Evolutionary conservation across 495 filamentous ascomycete genomes (phyloP), one percentile per base, ranked within the genome.

Genomic region (Neurospora sp.): DNA sequence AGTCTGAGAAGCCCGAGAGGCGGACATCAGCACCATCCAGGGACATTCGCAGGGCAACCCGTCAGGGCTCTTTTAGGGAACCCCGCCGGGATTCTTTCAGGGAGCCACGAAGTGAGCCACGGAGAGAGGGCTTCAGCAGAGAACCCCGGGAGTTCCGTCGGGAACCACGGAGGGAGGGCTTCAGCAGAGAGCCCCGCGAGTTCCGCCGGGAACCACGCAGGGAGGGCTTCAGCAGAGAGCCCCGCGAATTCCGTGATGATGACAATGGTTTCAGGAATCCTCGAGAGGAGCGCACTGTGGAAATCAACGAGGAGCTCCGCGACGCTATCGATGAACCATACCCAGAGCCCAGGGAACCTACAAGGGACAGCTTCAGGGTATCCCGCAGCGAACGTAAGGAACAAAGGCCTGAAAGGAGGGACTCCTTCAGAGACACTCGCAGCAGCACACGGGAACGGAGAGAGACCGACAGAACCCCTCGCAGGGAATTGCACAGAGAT

Each of bases 191-290:
- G 39, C 22, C 9, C 38, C 40, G 39, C 14, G 20, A 41, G 14
- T 41, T 22, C 39, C 18, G 22, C 2, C 69, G n/a, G 42, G 69
- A 40, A 12, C 20, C 69, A 35, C 20, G 39, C 4, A 44, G 69
- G 1, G 72, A 74, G 27, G 70, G 71, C 35, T 74, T 74, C 41
- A n/a, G 45, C 44, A 53, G 68, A 38, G 68, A 16, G 39, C 42
- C 71, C n/a, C 44, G 35, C n/a, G 37, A 14, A 39, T 71, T 59
- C 35, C 38, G 44, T 38, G 40, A 42, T 42, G 71, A 70, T 39
- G 31, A 14, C 12, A 39, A 16, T 8, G 68, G 53, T 8, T 65
- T 65, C 27, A 65, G 53, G 53, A 65, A 18, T 14, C 53, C 27
- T 65, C 53, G 53, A 27, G 53, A 65, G 14, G 53, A 65, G 53